Conservation (phyloP, 768 basidiomycete species). For the Scleroderma citrinum region DNA sequence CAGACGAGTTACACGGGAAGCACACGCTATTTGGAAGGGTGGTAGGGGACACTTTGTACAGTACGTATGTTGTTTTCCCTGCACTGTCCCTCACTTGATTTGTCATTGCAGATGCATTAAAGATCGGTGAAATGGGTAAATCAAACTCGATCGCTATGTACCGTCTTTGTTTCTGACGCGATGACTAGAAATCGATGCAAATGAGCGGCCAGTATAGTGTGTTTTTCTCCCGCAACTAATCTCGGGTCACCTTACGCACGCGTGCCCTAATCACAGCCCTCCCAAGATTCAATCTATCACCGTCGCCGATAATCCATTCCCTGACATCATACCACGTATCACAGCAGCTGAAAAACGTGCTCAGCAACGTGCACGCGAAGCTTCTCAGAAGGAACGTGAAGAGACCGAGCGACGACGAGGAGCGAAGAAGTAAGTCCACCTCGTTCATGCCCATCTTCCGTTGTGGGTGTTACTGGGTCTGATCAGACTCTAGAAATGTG, state of each 20-base stretch:
- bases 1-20: constrained; percentile 90
- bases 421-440: constrained; percentile 73
- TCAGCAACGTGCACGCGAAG: constrained; percentile 77
- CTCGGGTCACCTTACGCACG: constrained; percentile 3
- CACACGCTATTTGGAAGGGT: constrained; percentile 92
- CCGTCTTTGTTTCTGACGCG: background rate
- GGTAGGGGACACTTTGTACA: constrained; percentile 85
- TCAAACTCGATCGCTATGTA: background rate
- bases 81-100: background rate
- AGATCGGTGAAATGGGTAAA: constrained; percentile 86
- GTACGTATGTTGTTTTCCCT: constrained; percentile 40
- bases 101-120: constrained; percentile 65
- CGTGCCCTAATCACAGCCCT: constrained; percentile 45
- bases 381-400: constrained; percentile 72
- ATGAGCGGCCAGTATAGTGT: constrained; percentile 78
- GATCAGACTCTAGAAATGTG: constrained; percentile 57
- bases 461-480: background rate
- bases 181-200: constrained; percentile 57
- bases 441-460: too few species aligned
- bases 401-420: constrained; percentile 64
- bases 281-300: constrained; percentile 84
- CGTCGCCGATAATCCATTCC: constrained; percentile 90
- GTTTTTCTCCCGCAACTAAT: constrained; percentile 20
- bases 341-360: constrained; percentile 87
- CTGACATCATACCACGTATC: constrained; percentile 92